A percentile compares a stretch with the other conserved stretches of the same genome.
Conservation (phyloP, 352 stramenopile species). For the Globisporangium acanthophoron region DNA sequence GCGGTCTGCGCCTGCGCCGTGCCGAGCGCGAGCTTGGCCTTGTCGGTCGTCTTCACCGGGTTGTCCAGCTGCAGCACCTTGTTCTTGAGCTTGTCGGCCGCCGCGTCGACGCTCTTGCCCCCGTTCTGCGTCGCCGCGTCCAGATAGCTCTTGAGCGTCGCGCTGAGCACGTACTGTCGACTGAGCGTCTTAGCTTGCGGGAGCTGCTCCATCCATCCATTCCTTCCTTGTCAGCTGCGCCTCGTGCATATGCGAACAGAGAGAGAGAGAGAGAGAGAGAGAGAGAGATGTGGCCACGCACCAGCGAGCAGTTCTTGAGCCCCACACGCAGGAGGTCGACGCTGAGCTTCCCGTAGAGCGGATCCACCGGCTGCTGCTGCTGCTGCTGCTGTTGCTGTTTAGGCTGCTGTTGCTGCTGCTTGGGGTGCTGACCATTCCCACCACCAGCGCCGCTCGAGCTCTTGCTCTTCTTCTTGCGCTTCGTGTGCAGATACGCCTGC, state of each 20-base stretch:
- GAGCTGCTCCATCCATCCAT: constrained; percentile 16
- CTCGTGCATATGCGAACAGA: too few species aligned
- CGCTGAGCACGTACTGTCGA: constrained; percentile 20
- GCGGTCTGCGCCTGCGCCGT: constrained; percentile 37
- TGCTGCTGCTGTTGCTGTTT: neutral
- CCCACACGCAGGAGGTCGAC: constrained; percentile 41
- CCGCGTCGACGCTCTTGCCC: constrained; percentile 8
- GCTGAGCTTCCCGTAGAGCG: constrained; percentile 53
- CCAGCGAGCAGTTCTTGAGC: constrained; percentile 69
- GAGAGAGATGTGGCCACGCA: constrained; percentile 12
- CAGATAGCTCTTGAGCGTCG: constrained; percentile 45
- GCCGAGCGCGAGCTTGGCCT: constrained; percentile 21
- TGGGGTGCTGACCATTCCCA: neutral
- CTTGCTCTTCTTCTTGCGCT: constrained; percentile 40
- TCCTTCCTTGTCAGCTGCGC: neutral
- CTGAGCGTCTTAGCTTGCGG: constrained; percentile 17
- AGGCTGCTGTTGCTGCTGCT: constrained; percentile 5
- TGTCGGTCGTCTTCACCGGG: constrained; percentile 39
- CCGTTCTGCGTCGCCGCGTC: constrained; percentile 6
- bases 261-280: neutral
- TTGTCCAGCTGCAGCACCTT: constrained; percentile 80
- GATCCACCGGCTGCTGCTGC: constrained; percentile 20
- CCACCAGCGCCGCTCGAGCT: neutral
- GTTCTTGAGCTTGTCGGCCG: constrained; percentile 62
- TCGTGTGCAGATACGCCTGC: constrained; percentile 66